Conservation (phyloP, 345 rosid genomes). For the Salix dunnii region DNA sequence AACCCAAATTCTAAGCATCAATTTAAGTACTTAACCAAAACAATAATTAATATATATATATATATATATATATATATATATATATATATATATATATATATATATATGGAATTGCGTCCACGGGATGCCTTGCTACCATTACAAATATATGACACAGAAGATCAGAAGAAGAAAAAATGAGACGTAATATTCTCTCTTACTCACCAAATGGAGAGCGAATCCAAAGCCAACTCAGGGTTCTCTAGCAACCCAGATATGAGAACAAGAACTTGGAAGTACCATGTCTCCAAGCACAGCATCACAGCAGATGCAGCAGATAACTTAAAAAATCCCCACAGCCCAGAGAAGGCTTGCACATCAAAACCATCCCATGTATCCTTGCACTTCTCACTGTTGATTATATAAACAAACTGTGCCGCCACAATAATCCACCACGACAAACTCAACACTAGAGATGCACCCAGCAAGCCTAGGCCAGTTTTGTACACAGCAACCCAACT, state of each 20-base stretch:
- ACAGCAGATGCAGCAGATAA: slow-evolving; percentile 76
- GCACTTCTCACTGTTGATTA: slow-evolving; percentile 41
- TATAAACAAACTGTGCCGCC: slow-evolving; percentile 51
- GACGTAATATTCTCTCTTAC: neutral
- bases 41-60: too few relatives aligned
- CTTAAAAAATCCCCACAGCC: slow-evolving; percentile 65
- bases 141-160: too few relatives aligned
- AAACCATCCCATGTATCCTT: slow-evolving; percentile 69
- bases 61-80: too few relatives aligned
- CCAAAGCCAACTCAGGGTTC: slow-evolving; percentile 61
- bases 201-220: slow-evolving; percentile 79
- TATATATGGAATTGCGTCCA: too few relatives aligned
- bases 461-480: slow-evolving; percentile 28
- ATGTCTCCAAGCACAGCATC: slow-evolving; percentile 85
- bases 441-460: slow-evolving; percentile 65
- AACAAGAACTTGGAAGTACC: slow-evolving; percentile 78
- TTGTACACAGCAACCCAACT: slow-evolving; percentile 18
- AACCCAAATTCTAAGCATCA: too few relatives aligned
- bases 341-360: slow-evolving; percentile 52
- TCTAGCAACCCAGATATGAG: slow-evolving; percentile 71
- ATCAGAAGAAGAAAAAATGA: too few relatives aligned
- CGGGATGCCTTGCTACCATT: too few relatives aligned
- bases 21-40: too few relatives aligned
- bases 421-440: slow-evolving; percentile 85
- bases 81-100: accelerated